phyloP scores from a whole-genome alignment of 2,329 filamentous ascomycete species.

The Paramyrothecium roridum region DNA sequence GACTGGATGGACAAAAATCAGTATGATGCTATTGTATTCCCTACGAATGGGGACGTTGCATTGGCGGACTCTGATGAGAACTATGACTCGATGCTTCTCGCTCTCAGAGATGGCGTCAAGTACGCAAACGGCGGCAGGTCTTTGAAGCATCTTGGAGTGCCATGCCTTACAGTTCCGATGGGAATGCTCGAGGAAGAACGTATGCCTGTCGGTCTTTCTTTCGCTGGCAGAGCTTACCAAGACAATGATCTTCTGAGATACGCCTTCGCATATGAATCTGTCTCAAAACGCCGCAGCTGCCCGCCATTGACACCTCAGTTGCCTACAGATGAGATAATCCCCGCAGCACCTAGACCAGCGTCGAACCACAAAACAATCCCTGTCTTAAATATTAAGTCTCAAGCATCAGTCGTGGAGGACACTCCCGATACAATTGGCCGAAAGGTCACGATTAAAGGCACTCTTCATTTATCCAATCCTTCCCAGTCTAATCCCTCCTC shows the following conservation, averaged over 20 bases:
- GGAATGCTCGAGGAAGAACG: slow-evolving; percentile 38
- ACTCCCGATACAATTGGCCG: no score
- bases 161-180: slow-evolving; percentile 52
- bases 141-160: slow-evolving; percentile 51
- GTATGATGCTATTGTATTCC: slow-evolving; percentile 45
- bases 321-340: slow-evolving; percentile 7
- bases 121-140: slow-evolving; percentile 53
- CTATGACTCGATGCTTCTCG: slow-evolving; percentile 7
- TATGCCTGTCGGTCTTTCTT: slow-evolving; percentile 52
- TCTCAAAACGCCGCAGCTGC: slow-evolving; percentile 1
- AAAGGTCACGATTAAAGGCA: no score
- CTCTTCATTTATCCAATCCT: no score
- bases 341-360: no score
- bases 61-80: slow-evolving; percentile 41
- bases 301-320: slow-evolving; percentile 11
- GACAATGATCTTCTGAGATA: slow-evolving; percentile 29
- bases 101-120: slow-evolving; percentile 39
- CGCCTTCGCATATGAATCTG: slow-evolving; percentile 14
- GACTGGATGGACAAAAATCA: slow-evolving; percentile 40
- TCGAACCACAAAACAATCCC: no score
- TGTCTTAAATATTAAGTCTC: no score
- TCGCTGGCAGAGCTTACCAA: slow-evolving; percentile 44
- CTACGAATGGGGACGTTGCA: slow-evolving; percentile 48
- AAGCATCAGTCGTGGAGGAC: no score
- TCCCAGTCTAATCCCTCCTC: no score